A percentile compares a stretch with the other conserved stretches of the same genome.
Conservation (phyloP, 495 filamentous ascomycete genomes). For the Penicillium silybi region DNA sequence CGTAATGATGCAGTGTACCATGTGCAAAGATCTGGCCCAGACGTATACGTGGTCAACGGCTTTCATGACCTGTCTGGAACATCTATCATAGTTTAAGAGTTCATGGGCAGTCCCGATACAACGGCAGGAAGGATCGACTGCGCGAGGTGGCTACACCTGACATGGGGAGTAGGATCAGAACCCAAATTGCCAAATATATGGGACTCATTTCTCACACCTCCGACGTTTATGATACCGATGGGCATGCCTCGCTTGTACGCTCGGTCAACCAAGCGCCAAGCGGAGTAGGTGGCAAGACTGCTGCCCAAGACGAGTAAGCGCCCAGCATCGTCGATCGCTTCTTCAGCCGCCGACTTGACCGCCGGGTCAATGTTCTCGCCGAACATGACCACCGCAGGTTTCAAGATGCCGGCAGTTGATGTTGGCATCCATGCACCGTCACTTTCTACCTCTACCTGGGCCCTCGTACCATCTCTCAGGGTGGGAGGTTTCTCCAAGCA, state of each 20-base stretch:
- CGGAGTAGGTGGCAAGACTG: slow-evolving; percentile 89
- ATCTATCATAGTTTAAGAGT: slow-evolving; percentile 4
- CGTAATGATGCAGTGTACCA: not conserved
- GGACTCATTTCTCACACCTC: slow-evolving; percentile 77
- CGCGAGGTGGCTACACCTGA: slow-evolving; percentile 38
- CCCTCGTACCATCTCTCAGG: slow-evolving; percentile 51
- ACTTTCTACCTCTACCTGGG: slow-evolving; percentile 62
- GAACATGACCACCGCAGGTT: slow-evolving; percentile 93
- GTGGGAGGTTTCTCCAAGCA: slow-evolving; percentile 67
- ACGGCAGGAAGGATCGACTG: slow-evolving; percentile 37
- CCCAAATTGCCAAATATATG: slow-evolving; percentile 54
- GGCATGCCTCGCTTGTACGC: slow-evolving; percentile 80
- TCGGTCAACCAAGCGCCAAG: slow-evolving; percentile 81
- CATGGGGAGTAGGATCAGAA: slow-evolving; percentile 18
- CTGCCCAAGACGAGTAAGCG: slow-evolving; percentile 78
- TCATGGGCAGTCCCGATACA: slow-evolving; percentile 26
- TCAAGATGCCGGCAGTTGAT: slow-evolving; percentile 76
- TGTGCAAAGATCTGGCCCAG: not conserved
- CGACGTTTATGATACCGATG: slow-evolving; percentile 78
- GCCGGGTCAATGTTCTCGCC: slow-evolving; percentile 72
- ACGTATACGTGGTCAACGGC: not conserved
- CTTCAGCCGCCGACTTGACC: slow-evolving; percentile 74
- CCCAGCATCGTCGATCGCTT: slow-evolving; percentile 69
- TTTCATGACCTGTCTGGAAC: not conserved
- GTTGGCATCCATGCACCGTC: slow-evolving; percentile 74